Evolutionary conservation across 2,329 filamentous ascomycete genomes (phyloP), one percentile per base, ranked within the genome.

Genomic region (Daldinia sp.): DNA sequence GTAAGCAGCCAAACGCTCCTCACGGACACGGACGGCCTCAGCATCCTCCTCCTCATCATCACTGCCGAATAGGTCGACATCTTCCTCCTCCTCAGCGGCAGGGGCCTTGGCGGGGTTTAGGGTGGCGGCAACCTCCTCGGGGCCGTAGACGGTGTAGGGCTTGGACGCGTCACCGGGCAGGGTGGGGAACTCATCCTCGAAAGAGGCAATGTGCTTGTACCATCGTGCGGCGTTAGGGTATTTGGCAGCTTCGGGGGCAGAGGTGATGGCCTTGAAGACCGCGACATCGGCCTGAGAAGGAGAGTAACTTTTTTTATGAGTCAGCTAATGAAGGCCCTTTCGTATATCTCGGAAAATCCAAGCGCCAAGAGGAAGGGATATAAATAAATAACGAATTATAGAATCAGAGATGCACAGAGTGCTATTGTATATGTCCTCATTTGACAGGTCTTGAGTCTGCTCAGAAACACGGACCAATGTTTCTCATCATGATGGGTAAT

Each of bases 131-230:
- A 86, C 82, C 72, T 85, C 86, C 78, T 97, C 94, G 73, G 96
- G 96, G 79, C 96, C 96, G 86, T 98, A 98, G 81, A 91, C 88
- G 78, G 92, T 94, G 87, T 91, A 93, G 75, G 91, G 87, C 87
- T 96, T 94, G 82, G 92, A 92, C 77, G 94, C 89, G 85, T 98
- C 95, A 82, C 96, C 96, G 67, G 93, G 89, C 59, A 99, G 92
- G 73, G 90, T 92, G 78, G 92, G 87, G 87, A 98, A 98, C 84
- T 98, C 95, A 75, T 92, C 88, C 88, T 97, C 91, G 86, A 93
- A 97, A 77, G 92, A 92, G 82, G 92, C 89, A 81, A 98, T 93
- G 90, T 99, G 95, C 90, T 97, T 97, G 90, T 97, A 98, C 96
- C 96, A 99, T 83, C 96, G 92, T 80, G 93, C 93, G 79, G 92